Conservation (phyloP, 2,329 filamentous ascomycete genomes). For the Aspergillus persii region DNA sequence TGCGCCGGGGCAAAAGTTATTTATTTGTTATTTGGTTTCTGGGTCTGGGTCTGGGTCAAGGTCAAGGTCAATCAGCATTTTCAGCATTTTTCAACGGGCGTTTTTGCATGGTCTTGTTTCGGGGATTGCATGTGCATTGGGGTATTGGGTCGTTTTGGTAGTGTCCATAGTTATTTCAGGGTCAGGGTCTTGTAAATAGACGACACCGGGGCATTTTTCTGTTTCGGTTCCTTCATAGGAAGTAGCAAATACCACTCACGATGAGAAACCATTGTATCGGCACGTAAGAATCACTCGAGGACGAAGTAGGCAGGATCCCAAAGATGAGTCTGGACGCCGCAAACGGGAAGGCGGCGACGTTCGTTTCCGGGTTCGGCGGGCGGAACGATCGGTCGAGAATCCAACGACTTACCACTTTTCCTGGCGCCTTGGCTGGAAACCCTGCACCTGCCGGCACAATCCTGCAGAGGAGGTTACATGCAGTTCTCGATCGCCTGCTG, state of each 20-base stretch:
- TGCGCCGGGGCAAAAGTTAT: not conserved
- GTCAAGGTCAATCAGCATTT: not conserved
- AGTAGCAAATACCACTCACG: slow-evolving; percentile 3
- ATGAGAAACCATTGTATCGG: not conserved
- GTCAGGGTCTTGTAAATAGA: slow-evolving; percentile 17
- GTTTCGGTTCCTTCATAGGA: not conserved
- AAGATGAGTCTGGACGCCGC: slow-evolving; percentile 12
- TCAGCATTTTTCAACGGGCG: slow-evolving; percentile 8
- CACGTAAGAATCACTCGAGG: not conserved
- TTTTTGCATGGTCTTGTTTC: slow-evolving; percentile 4
- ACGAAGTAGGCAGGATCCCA: not conserved
- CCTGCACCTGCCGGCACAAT: not conserved
- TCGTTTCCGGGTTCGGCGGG: slow-evolving; percentile 13
- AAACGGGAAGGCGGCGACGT: slow-evolving; percentile 15
- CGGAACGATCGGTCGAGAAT: not conserved
- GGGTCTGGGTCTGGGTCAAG: not conserved
- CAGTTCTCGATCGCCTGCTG: not conserved
- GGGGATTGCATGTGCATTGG: not conserved
- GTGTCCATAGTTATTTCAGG: not conserved
- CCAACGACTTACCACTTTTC: not conserved
- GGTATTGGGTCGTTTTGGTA: not conserved
- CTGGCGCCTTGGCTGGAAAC: not conserved
- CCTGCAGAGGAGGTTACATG: not conserved
- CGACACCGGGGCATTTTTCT: not conserved
- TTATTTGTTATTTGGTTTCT: not conserved